Evolutionary conservation across 2,329 filamentous ascomycete species (phyloP).

Genomic region (Gremmenia infestans): DNA sequence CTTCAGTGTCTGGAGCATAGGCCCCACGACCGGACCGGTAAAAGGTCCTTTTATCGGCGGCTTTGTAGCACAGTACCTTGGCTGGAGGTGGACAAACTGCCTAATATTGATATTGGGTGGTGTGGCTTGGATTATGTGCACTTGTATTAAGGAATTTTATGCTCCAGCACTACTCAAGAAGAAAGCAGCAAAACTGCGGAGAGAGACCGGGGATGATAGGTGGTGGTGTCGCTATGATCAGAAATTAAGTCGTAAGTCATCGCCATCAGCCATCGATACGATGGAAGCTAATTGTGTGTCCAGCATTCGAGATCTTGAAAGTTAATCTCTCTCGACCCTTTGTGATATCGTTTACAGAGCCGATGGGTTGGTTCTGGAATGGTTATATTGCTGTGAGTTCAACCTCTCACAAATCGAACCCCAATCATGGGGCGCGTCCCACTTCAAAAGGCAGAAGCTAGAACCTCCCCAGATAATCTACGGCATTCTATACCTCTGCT

Average conservation of each 20-base stretch:
- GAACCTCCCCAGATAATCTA: constrained; percentile 57
- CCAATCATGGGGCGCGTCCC: not conserved
- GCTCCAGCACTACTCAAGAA: constrained; percentile 63
- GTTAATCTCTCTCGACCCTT: constrained; percentile 75
- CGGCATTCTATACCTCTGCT: constrained; percentile 82
- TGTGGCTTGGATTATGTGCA: constrained; percentile 53
- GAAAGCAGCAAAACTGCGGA: constrained; percentile 59
- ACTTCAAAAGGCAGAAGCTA: not conserved
- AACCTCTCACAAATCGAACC: not conserved
- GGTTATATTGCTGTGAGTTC: constrained; percentile 53
- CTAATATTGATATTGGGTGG: constrained; percentile 68
- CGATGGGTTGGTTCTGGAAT: constrained; percentile 70
- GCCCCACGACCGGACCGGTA: constrained; percentile 71
- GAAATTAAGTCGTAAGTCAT: constrained; percentile 34
- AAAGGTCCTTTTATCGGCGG: constrained; percentile 73
- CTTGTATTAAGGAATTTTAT: constrained; percentile 69
- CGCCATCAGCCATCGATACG: not conserved
- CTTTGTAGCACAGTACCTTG: constrained; percentile 70
- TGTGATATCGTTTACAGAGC: constrained; percentile 71
- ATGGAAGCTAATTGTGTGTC: constrained; percentile 31
- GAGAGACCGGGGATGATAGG: constrained; percentile 63
- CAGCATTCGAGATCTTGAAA: constrained; percentile 63
- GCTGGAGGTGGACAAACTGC: constrained; percentile 89
- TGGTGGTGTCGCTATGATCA: constrained; percentile 82
- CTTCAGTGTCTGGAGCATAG: constrained; percentile 78